Evolutionary conservation across 306 rosid genomes (phyloP).

Genomic region (Trifolium dubium): DNA sequence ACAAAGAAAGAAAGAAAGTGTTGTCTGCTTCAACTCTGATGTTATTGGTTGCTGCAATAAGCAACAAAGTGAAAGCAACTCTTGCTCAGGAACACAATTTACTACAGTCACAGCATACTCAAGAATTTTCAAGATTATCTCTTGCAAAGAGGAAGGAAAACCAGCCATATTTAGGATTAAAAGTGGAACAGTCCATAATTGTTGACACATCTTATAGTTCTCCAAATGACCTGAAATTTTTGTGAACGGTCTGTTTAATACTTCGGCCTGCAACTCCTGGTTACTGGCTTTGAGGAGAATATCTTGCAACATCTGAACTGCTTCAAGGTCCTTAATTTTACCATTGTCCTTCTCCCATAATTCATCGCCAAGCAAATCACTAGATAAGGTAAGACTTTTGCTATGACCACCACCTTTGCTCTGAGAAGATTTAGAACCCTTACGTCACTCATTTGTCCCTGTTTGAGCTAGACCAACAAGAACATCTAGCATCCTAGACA

Average conservation of each 20-base stretch:
- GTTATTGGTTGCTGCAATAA: conserved; percentile 95
- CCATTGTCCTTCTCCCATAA: conserved; percentile 85
- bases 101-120: conserved; percentile 99
- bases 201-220: conserved; percentile 92
- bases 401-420: conserved; percentile 65
- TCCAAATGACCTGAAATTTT: conserved; percentile 94
- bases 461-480: conserved; percentile 95
- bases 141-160: conserved; percentile 85
- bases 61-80: conserved; percentile 98
- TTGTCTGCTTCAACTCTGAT: conserved; percentile 82
- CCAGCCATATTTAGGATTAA: conserved; percentile 93
- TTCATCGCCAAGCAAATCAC: conserved; percentile 79
- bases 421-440: conserved; percentile 72
- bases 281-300: conserved; percentile 88
- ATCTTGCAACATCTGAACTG: conserved; percentile 98
- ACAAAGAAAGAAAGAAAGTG: conserved; percentile 93
- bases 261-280: conserved; percentile 93
- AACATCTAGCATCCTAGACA: conserved; percentile 94
- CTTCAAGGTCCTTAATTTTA: conserved; percentile 98
- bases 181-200: conserved; percentile 94
- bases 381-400: conserved; percentile 74
- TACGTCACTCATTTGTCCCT: conserved; percentile 79
- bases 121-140: conserved; percentile 91
- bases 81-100: conserved; percentile 99
- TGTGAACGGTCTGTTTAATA: conserved; percentile 91